A percentile compares a stretch with the other conserved stretches of the same genome.
phyloP scores from a whole-genome alignment of 768 basidiomycete species.

The Auriscalpium orientale region DNA sequence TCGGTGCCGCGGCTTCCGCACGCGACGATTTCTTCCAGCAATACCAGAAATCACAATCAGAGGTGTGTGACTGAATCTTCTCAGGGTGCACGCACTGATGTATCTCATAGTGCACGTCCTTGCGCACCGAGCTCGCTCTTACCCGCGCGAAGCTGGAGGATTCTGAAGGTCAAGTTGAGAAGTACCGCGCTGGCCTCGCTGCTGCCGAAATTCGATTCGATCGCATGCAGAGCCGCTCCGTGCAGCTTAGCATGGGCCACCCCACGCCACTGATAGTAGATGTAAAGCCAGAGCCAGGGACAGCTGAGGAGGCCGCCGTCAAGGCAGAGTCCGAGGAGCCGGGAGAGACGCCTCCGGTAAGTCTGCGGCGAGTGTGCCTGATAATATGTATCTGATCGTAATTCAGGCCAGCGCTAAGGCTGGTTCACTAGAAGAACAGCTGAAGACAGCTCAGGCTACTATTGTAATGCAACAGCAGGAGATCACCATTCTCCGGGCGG shows the following conservation, averaged over 20 bases:
- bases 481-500: slow-evolving; percentile 4
- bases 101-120: slow-evolving; percentile 39
- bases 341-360: not conserved
- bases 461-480: slow-evolving; percentile 1
- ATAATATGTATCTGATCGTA: slow-evolving; percentile 9
- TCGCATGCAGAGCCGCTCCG: slow-evolving; percentile 47
- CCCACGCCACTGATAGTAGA: slow-evolving; percentile 1
- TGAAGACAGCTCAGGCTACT: not conserved
- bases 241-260: slow-evolving; percentile 19
- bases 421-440: not conserved
- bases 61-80: slow-evolving; percentile 35
- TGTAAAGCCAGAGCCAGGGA: slow-evolving; percentile 18
- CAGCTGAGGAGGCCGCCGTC: slow-evolving; percentile 17
- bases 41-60: slow-evolving; percentile 48
- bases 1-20: slow-evolving; percentile 28
- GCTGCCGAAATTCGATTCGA: slow-evolving; percentile 56
- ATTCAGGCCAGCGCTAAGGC: not conserved
- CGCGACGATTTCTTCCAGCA: slow-evolving; percentile 35
- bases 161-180: slow-evolving; percentile 38
- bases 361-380: not conserved
- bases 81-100: slow-evolving; percentile 3
- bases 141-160: slow-evolving; percentile 44
- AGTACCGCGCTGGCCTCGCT: slow-evolving; percentile 43
- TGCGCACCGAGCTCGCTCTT: slow-evolving; percentile 51
- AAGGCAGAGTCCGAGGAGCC: slow-evolving; percentile 1